Evolutionary conservation across 2,329 filamentous ascomycete genomes (phyloP).

Genomic region (Xylariomycetidae sp.): DNA sequence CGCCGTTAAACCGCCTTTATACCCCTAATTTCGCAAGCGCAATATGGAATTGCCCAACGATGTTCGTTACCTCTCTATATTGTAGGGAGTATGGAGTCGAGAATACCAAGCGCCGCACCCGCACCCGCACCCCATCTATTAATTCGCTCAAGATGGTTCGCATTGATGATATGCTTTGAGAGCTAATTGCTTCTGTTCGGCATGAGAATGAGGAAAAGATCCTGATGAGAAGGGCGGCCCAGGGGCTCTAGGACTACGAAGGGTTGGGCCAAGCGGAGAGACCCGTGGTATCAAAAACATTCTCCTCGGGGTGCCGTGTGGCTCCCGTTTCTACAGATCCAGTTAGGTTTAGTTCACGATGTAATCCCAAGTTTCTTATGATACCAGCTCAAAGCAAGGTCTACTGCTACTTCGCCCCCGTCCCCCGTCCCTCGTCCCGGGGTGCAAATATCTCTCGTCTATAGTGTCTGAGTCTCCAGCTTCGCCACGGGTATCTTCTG

Average conservation of each 20-base stretch:
- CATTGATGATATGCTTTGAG: slow-evolving; percentile 20
- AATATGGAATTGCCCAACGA: slow-evolving; percentile 14
- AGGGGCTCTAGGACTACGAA: slow-evolving; percentile 11
- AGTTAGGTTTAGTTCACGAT: slow-evolving; percentile 29
- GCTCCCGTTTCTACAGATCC: slow-evolving; percentile 28
- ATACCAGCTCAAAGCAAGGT: slow-evolving; percentile 37
- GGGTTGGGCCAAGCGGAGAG: slow-evolving; percentile 12
- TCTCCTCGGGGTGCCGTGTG: slow-evolving; percentile 23
- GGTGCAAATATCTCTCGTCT: no score
- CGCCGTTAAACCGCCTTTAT: slow-evolving; percentile 60
- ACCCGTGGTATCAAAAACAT: slow-evolving; percentile 21
- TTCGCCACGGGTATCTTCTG: no score
- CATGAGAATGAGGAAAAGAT: slow-evolving; percentile 5
- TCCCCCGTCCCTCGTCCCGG: no score
- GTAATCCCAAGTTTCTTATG: slow-evolving; percentile 37
- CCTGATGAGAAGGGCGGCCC: slow-evolving; percentile 2
- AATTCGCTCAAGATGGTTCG: slow-evolving; percentile 16
- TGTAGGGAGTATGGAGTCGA: slow-evolving; percentile 21
- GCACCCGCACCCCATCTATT: slow-evolving; percentile 1
- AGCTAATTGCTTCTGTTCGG: slow-evolving; percentile 25
- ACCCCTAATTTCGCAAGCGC: slow-evolving; percentile 14
- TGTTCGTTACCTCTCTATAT: slow-evolving; percentile 18
- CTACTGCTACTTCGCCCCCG: no score
- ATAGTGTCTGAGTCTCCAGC: no score
- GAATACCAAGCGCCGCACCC: slow-evolving; percentile 13